Evolutionary conservation across 2,329 filamentous ascomycete species (phyloP).

Genomic region (Hortaea sp.): DNA sequence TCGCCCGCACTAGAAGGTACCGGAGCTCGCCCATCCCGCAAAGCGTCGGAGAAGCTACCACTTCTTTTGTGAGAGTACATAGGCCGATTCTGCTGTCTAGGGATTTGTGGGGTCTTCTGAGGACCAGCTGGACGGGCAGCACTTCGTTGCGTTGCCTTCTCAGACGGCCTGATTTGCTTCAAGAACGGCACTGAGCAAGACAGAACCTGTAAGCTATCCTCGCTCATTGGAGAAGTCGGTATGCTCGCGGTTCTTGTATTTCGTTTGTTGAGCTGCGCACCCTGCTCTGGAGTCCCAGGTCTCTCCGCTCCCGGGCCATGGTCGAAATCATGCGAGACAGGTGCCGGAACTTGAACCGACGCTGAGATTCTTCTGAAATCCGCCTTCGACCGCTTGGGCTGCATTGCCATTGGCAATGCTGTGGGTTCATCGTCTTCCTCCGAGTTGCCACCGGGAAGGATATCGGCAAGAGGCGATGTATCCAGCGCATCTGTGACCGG

Average conservation of each 20-base stretch:
- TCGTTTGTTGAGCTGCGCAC: not conserved
- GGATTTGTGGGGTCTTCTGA: slow-evolving; percentile 5
- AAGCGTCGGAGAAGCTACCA: slow-evolving; percentile 76
- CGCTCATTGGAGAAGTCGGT: slow-evolving; percentile 36
- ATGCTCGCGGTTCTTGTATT: slow-evolving; percentile 22
- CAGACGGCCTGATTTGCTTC: slow-evolving; percentile 11
- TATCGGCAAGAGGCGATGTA: slow-evolving; percentile 51
- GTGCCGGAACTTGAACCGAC: slow-evolving; percentile 1
- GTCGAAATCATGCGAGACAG: not conserved
- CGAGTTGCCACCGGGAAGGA: slow-evolving; percentile 59
- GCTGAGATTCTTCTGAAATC: slow-evolving; percentile 7
- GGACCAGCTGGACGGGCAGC: slow-evolving; percentile 7
- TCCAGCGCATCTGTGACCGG: slow-evolving; percentile 55
- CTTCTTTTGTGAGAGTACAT: slow-evolving; percentile 65
- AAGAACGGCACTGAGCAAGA: slow-evolving; percentile 49
- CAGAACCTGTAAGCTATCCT: slow-evolving; percentile 45
- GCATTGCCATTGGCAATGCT: not conserved
- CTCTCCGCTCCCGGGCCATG: not conserved
- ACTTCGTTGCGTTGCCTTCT: not conserved
- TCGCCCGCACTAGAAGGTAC: slow-evolving; percentile 39
- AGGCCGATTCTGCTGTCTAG: slow-evolving; percentile 6
- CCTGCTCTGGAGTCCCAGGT: not conserved
- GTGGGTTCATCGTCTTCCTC: not conserved
- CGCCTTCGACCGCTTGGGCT: not conserved
- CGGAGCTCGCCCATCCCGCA: slow-evolving; percentile 56